Percentiles rank a stretch among this genome's conserved stretches.
phyloP scores from a whole-genome alignment of 2,329 filamentous ascomycete species.

The Rasamsonia emersonii region DNA sequence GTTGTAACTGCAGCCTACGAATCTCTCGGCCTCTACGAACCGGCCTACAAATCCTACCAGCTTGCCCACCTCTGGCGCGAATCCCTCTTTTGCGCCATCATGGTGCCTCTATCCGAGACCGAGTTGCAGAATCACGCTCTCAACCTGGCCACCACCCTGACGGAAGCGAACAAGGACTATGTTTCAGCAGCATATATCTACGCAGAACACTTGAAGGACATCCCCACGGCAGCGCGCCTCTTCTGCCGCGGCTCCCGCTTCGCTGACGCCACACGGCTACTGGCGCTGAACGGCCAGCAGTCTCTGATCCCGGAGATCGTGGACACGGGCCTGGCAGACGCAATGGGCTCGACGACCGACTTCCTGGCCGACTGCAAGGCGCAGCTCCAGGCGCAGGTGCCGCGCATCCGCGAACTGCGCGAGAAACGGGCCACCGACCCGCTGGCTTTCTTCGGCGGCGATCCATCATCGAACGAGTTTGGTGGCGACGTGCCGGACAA shows the following conservation, averaged over 20 bases:
- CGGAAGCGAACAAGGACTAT: slow-evolving; percentile 74
- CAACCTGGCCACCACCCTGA: slow-evolving; percentile 66
- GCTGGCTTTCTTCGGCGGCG: slow-evolving; percentile 78
- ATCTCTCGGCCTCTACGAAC: slow-evolving; percentile 63
- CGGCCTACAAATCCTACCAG: slow-evolving; percentile 76
- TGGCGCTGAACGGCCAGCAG: slow-evolving; percentile 51
- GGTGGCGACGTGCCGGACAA: slow-evolving; percentile 78
- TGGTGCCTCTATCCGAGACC: slow-evolving; percentile 52
- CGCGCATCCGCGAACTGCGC: slow-evolving; percentile 74
- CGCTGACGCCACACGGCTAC: slow-evolving; percentile 74
- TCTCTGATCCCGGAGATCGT: slow-evolving; percentile 60
- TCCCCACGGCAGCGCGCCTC: slow-evolving; percentile 61
- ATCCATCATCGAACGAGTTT: slow-evolving; percentile 45
- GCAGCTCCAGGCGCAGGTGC: slow-evolving; percentile 76
- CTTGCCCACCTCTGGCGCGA: slow-evolving; percentile 86
- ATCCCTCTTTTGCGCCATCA: slow-evolving; percentile 68
- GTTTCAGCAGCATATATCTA: slow-evolving; percentile 69
- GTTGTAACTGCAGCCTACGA: slow-evolving; percentile 58
- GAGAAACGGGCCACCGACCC: slow-evolving; percentile 76
- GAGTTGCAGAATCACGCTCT: slow-evolving; percentile 62
- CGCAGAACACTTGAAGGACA: slow-evolving; percentile 67
- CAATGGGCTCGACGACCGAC: slow-evolving; percentile 74
- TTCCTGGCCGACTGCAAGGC: slow-evolving; percentile 86
- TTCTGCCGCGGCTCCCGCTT: slow-evolving; percentile 85
- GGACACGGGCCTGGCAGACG: slow-evolving; percentile 71